These are phyloP conservation scores for Boeremia lycopersici DNA, from an alignment of 2,329 filamentous ascomycete genomes.

Conservation along the genomic window DNA sequence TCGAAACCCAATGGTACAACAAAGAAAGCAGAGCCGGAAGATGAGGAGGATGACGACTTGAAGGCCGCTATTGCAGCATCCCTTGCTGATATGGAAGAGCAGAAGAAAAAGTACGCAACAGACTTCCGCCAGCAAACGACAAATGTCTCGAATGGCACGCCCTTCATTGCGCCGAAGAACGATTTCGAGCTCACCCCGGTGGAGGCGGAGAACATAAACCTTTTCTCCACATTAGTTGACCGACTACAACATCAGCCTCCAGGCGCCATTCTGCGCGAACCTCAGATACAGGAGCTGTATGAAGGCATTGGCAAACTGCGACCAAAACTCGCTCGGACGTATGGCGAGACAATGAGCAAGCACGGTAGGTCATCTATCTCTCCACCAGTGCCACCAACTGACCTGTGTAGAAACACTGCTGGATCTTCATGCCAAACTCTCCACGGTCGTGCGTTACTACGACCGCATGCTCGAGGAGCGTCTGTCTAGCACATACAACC, in stretches of 20 bases:
- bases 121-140: slow-evolving; percentile 77
- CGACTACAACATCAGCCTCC: slow-evolving; percentile 93
- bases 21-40: slow-evolving; percentile 55
- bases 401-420: slow-evolving; percentile 77
- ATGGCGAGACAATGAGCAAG: slow-evolving; percentile 99
- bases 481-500: slow-evolving; percentile 87
- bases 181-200: slow-evolving; percentile 93
- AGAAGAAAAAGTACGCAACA: slow-evolving; percentile 88
- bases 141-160: slow-evolving; percentile 56
- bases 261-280: slow-evolving; percentile 93
- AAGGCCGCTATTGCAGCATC: slow-evolving; percentile 96
- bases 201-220: slow-evolving; percentile 96
- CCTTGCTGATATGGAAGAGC: slow-evolving; percentile 94
- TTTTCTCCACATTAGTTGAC: slow-evolving; percentile 93
- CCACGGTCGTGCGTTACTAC: slow-evolving; percentile 95
- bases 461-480: slow-evolving; percentile 97
- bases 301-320: slow-evolving; percentile 93
- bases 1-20: slow-evolving; percentile 45
- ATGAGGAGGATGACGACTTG: slow-evolving; percentile 90
- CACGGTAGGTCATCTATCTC: slow-evolving; percentile 67
- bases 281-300: slow-evolving; percentile 97
- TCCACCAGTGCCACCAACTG: slow-evolving; percentile 31
- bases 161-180: slow-evolving; percentile 73
- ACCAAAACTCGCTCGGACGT: slow-evolving; percentile 91
- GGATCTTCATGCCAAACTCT: slow-evolving; percentile 92